Conservation (phyloP, 306 rosid genomes). For the Nissolia schottii region DNA sequence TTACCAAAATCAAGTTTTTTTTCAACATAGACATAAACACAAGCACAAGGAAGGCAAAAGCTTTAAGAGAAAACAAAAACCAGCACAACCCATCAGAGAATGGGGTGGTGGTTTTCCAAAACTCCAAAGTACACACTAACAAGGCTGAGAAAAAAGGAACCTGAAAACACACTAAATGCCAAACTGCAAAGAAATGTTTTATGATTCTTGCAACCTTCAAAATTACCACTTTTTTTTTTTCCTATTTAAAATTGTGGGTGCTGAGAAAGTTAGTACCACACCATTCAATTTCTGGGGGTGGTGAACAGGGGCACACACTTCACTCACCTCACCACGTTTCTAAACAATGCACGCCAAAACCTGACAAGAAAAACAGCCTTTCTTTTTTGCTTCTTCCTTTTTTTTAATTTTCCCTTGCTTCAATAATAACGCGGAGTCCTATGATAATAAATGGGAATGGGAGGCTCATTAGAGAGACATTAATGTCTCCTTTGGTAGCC, state of each 20-base stretch:
- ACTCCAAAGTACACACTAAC: neutral
- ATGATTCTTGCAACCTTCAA: slow-evolving; percentile 1
- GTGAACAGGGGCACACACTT: neutral
- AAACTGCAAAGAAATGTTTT: slow-evolving; percentile 36
- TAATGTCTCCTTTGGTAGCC: no score
- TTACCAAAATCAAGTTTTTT: no score
- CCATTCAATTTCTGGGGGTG: slow-evolving; percentile 41
- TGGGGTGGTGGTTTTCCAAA: slow-evolving; percentile 19
- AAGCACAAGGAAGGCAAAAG: slow-evolving; percentile 18
- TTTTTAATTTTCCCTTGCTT: no score
- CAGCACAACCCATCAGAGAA: slow-evolving; percentile 21
- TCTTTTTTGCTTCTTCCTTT: slow-evolving; percentile 18
- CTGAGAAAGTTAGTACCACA: slow-evolving; percentile 29
- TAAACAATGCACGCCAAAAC: slow-evolving; percentile 71
- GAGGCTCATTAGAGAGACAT: no score
- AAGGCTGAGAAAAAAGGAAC: neutral
- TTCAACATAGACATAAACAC: slow-evolving; percentile 20
- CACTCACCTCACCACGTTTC: slow-evolving; percentile 35
- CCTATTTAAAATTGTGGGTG: neutral
- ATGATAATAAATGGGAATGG: slow-evolving; percentile 41
- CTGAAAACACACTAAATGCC: slow-evolving; percentile 24
- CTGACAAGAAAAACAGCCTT: slow-evolving; percentile 69
- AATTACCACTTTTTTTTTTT: neutral
- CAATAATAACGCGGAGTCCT: slow-evolving; percentile 27
- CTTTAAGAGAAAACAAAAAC: slow-evolving; percentile 7